A percentile compares a stretch with the other conserved stretches of the same genome.
These are phyloP conservation scores for Yarrowia sp. DNA, from an alignment of 805 yeast genomes.

Conservation along the genomic window DNA sequence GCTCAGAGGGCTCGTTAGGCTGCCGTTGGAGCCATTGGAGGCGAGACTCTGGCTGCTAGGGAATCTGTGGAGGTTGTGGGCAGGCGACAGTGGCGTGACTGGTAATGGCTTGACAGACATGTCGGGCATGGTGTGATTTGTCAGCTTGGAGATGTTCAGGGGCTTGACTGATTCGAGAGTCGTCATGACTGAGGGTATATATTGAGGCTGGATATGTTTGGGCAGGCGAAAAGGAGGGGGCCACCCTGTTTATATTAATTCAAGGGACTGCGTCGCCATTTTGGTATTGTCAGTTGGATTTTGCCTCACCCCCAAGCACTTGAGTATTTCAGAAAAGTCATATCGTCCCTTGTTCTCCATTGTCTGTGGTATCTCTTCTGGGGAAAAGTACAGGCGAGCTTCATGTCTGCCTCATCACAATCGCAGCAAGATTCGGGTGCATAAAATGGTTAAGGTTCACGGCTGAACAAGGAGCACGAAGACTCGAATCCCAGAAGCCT, in stretches of 20 bases:
- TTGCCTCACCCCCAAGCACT: conserved; percentile 3
- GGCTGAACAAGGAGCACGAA: neutral
- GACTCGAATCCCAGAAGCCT: neutral
- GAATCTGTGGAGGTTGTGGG: neutral
- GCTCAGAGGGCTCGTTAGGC: neutral
- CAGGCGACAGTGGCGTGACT: neutral
- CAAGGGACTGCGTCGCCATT: neutral
- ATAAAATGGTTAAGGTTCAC: neutral
- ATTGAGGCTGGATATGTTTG: conserved; percentile 1
- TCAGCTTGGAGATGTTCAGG: neutral
- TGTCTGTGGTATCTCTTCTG: neutral
- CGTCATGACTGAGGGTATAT: neutral
- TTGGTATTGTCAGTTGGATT: neutral
- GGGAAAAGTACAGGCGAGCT: neutral
- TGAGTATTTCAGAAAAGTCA: neutral
- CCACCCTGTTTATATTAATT: neutral
- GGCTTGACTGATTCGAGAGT: conserved; percentile 3
- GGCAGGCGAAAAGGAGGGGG: neutral
- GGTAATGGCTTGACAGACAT: neutral
- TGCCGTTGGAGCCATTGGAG: neutral
- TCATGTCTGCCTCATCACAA: neutral
- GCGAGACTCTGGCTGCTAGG: neutral
- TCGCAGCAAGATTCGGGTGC: neutral
- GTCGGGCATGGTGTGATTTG: neutral
- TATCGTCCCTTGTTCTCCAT: neutral